Base-by-base conservation (phyloP, 768 basidiomycete species). In the Paxillus rubicundulus region DNA sequence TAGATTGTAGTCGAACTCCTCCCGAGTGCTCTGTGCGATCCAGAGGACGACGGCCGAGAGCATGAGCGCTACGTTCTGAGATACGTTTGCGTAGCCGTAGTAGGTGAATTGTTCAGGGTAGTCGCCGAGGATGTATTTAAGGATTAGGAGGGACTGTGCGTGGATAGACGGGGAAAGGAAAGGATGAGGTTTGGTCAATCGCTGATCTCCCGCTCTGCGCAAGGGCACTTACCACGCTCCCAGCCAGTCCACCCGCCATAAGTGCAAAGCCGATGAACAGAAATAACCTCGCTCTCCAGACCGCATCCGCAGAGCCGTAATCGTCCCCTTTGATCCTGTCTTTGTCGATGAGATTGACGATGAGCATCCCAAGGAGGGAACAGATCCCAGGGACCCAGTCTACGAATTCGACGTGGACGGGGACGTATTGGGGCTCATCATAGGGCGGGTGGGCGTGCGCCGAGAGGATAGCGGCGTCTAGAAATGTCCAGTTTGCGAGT, bases 301-400 rank as follows among this genome's bases (percentile, higher is more conserved):
- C 92, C 3, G 92, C 88, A 1, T 84, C 75, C 0, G 90, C 77
- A 62, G 93, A 89, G 3, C 89, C 89, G 62, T 86, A 90, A 52
- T 87, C 90, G 9, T 92, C 87, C 0, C 87, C 87, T 13, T 81
- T 76, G 46, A 98, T 78, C 30, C 90, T 80, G 60, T 92, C 89
- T 75, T 98, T 98, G 76, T 99, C 94, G 62, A 98, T 94, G 51
- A 97, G 68, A 70, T 93, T 94, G 72, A 96, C 84, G 70, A 97
- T 78, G 56, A 98, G 71, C 79, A 95, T 93, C 17, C 96, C 97
- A 12, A 98, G 72, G 28, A 97, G 80, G 7, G 92, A 92, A 71
- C 87, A 93, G 60, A 98, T 83, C 18, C 95, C 96, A 0, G 96
- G 93, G n/a, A 97, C 76, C 97, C 97, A 99, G 76, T 98, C 97